phyloP scores from a whole-genome alignment of 2,329 filamentous ascomycete species.

The Tympanopsis confertula region DNA sequence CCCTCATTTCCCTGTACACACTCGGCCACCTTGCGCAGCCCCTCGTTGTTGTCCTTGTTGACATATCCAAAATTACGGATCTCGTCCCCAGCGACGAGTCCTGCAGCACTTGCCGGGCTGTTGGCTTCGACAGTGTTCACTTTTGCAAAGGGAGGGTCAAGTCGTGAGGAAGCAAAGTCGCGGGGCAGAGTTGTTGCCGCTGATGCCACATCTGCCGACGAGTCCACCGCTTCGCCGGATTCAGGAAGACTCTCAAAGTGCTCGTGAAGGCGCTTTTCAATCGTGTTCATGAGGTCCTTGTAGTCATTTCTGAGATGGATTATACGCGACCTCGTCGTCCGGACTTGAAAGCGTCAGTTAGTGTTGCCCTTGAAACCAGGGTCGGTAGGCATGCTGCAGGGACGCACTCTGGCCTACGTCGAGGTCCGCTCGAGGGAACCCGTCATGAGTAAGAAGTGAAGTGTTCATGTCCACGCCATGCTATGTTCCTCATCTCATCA shows the following conservation, averaged over 20 bases:
- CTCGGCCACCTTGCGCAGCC: slow-evolving; percentile 74
- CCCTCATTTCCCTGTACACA: slow-evolving; percentile 82
- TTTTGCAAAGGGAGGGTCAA: slow-evolving; percentile 62
- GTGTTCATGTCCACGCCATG: slow-evolving; percentile 92
- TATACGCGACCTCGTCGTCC: slow-evolving; percentile 83
- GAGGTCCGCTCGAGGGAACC: slow-evolving; percentile 84
- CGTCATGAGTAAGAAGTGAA: slow-evolving; percentile 73
- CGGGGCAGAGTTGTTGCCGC: slow-evolving; percentile 10
- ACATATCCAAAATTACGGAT: slow-evolving; percentile 79
- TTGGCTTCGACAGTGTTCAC: slow-evolving; percentile 71
- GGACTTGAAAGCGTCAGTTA: slow-evolving; percentile 42
- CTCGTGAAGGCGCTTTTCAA: slow-evolving; percentile 79
- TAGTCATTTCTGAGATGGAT: slow-evolving; percentile 87
- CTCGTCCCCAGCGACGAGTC: slow-evolving; percentile 67
- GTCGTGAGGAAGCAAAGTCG: slow-evolving; percentile 19
- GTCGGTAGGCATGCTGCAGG: neutral
- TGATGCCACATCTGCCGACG: slow-evolving; percentile 8
- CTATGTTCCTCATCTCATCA: slow-evolving; percentile 33
- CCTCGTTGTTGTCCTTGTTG: slow-evolving; percentile 75
- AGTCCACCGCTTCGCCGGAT: slow-evolving; percentile 24
- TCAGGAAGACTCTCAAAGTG: slow-evolving; percentile 68
- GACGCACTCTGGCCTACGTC: slow-evolving; percentile 81
- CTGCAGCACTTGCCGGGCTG: slow-evolving; percentile 75
- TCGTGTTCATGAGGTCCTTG: slow-evolving; percentile 71
- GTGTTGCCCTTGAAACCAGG: neutral